Conservation (phyloP, 1,139 yeast genomes). For the Kurtzmaniella quercitrusa region DNA sequence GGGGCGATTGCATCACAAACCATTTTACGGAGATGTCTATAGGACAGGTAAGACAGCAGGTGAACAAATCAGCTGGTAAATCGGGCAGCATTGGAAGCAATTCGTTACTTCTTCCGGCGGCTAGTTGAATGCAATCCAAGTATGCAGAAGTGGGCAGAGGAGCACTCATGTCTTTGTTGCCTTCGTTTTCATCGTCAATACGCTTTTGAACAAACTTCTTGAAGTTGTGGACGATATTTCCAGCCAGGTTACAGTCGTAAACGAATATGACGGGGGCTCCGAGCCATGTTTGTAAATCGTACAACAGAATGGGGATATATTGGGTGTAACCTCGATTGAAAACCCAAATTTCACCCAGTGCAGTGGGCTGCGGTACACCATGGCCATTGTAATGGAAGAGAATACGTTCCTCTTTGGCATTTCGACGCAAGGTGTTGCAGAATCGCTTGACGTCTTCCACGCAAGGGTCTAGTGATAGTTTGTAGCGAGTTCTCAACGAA, state of each 20-base stretch:
- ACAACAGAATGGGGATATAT: slow-evolving; percentile 90
- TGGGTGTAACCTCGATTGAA: slow-evolving; percentile 96
- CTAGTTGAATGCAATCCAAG: slow-evolving; percentile 86
- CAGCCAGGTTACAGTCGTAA: slow-evolving; percentile 93
- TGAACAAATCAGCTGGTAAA: slow-evolving; percentile 91
- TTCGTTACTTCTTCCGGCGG: slow-evolving; percentile 88
- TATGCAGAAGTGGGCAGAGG: slow-evolving; percentile 69
- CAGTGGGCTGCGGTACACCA: slow-evolving; percentile 97
- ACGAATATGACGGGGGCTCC: slow-evolving; percentile 98
- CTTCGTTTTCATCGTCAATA: slow-evolving; percentile 80
- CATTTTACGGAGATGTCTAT: slow-evolving; percentile 91
- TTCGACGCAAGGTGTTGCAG: slow-evolving; percentile 81
- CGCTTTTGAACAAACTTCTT: slow-evolving; percentile 88
- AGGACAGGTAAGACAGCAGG: slow-evolving; percentile 93
- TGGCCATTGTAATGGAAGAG: slow-evolving; percentile 96
- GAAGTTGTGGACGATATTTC: slow-evolving; percentile 86
- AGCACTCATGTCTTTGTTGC: slow-evolving; percentile 60
- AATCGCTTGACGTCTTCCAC: slow-evolving; percentile 94
- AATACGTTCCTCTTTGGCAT: slow-evolving; percentile 87
- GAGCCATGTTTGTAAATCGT: slow-evolving; percentile 92
- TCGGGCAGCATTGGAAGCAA: slow-evolving; percentile 90
- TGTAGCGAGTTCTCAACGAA: slow-evolving; percentile 82
- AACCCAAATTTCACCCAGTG: slow-evolving; percentile 98
- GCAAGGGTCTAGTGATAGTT: slow-evolving; percentile 88
- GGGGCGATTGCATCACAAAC: slow-evolving; percentile 82